Percentiles rank a stretch among this genome's conserved stretches.
Evolutionary conservation across 2,329 filamentous ascomycete species (phyloP).

Genomic region (Alternaria ethzedia): DNA sequence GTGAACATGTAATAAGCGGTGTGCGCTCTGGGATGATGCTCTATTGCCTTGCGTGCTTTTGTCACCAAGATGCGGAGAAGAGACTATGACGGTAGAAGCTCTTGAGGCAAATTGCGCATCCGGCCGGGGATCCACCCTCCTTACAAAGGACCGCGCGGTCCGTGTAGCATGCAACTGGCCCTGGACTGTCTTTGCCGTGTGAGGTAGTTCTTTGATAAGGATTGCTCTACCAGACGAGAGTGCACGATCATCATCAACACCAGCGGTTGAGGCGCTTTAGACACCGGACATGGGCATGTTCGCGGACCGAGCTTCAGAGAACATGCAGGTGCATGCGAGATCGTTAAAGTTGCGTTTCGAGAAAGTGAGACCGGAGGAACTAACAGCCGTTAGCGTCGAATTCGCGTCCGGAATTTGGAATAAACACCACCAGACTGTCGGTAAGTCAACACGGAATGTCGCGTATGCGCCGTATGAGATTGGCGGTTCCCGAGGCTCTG

Average conservation of each 20-base stretch:
- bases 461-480: constrained; percentile 1
- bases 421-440: constrained; percentile 26
- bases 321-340: constrained; percentile 13
- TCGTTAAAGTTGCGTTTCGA: constrained; percentile 20
- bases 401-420: constrained; percentile 36
- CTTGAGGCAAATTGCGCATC: background rate
- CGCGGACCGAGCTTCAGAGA: constrained; percentile 4
- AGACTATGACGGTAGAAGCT: background rate
- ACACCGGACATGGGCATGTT: background rate
- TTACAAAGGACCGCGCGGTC: background rate
- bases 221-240: background rate
- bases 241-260: background rate
- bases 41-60: background rate
- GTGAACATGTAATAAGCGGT: background rate
- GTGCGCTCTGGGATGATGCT: background rate
- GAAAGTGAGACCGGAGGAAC: constrained; percentile 10
- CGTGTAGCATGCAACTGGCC: background rate
- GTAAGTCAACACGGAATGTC: constrained; percentile 7
- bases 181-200: background rate
- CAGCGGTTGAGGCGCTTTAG: background rate
- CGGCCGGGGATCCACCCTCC: background rate
- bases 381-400: constrained; percentile 25
- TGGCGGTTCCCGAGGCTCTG: background rate
- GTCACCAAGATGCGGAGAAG: background rate
- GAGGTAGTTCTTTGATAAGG: background rate